Base-by-base conservation (phyloP, 495 filamentous ascomycete species). In the Hypoxylon rickii region DNA sequence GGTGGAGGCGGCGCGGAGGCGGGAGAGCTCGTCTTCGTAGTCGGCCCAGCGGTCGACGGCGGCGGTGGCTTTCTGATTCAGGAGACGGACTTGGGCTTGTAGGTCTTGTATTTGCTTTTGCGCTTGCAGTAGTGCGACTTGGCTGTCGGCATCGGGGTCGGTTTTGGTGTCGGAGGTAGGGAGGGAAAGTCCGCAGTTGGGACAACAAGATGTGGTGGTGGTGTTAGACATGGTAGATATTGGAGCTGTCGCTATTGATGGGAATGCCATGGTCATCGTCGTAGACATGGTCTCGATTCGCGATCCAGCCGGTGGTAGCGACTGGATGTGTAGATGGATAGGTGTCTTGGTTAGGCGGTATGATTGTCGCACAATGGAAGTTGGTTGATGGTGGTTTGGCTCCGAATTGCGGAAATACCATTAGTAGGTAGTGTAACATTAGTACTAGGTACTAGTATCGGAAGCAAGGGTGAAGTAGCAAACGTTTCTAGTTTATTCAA, bases 11-110 rank as follows among this genome's bases (percentile, higher is more conserved):
- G 81, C 68, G 60, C 85, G 84, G 44, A 92, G 79, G 24, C 79
- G 79, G 51, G 80, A 81, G 6, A 96, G 73, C 72, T 96, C 90
- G 69, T 95, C 89, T 80, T 98, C 94, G 80, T 96, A 96, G 75
- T 96, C 89, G 66, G 91, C 89, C 71, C 91, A 85, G 76, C 90
- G 89, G 74, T 91, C 86, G 51, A 79, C 83, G 62, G 91, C 89
- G 24, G 85, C 80, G 0, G 85, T 80, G 31, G 89, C 89, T 70
- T 92, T 95, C 45, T 84, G 76, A 51, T 85, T 95, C 49, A 97
- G 75, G 20, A 81, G 73, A 7, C 74, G 75, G 10, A 96, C 83
- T 67, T 97, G 90, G 40, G 83, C 81, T 67, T 97, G 84, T 17
- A 98, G 76, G 63, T 96, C 93, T 51, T 81, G 71, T 58, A 97